These are phyloP conservation scores for Phyllosticta capitalensis DNA, from an alignment of 2,329 filamentous ascomycete species.

Conservation along the genomic window DNA sequence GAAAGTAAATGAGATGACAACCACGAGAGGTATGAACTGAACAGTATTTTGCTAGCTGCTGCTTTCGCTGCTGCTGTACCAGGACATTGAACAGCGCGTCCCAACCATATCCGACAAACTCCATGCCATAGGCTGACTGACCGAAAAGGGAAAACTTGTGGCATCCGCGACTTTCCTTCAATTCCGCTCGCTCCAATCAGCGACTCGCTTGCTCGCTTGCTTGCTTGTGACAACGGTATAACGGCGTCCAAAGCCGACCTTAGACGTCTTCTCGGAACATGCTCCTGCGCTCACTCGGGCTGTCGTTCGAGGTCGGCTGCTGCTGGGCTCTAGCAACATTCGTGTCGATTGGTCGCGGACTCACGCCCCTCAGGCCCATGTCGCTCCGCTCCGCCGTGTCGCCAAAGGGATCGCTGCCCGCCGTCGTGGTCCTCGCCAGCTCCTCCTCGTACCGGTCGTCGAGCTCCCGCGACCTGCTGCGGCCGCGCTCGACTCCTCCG, in stretches of 20 bases:
- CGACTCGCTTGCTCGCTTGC: background rate
- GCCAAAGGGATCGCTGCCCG: slow-evolving; percentile 55
- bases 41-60: background rate
- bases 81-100: background rate
- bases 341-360: slow-evolving; percentile 56
- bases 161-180: background rate
- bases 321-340: slow-evolving; percentile 30
- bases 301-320: slow-evolving; percentile 37
- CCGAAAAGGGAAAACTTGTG: background rate
- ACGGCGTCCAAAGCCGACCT: slow-evolving; percentile 7
- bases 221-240: background rate
- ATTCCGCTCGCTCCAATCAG: background rate
- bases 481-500: slow-evolving; percentile 30
- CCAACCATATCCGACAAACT: background rate
- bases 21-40: background rate
- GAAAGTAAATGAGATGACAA: background rate
- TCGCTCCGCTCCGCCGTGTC: slow-evolving; percentile 56
- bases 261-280: slow-evolving; percentile 62
- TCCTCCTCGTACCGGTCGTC: slow-evolving; percentile 21
- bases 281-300: slow-evolving; percentile 55
- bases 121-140: background rate
- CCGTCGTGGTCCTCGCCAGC: slow-evolving; percentile 26
- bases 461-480: slow-evolving; percentile 42
- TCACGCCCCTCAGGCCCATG: slow-evolving; percentile 58
- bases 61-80: background rate